These are phyloP conservation scores for Plectranthus barbatus DNA, from an alignment of 257 asterid genomes.

Conservation along the genomic window DNA sequence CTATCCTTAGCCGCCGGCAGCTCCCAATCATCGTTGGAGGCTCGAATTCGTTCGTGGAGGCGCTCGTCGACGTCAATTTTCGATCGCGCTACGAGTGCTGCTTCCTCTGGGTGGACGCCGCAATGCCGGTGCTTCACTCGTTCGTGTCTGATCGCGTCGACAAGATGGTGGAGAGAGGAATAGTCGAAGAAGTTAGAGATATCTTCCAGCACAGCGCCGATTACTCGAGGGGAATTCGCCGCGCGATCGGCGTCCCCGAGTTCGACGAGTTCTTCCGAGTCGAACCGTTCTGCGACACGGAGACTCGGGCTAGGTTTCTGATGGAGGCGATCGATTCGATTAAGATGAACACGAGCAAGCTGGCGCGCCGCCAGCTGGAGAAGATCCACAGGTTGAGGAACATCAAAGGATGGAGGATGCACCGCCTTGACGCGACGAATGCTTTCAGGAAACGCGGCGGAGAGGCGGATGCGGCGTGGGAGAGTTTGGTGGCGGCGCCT, in stretches of 20 bases:
- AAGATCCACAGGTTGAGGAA: constrained; percentile 51
- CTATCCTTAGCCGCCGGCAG: constrained; percentile 23
- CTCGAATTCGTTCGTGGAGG: constrained; percentile 44
- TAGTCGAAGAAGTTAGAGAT: constrained; percentile 52
- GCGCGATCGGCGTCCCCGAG: constrained; percentile 90
- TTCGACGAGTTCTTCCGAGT: constrained; percentile 43
- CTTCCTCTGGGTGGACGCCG: no score
- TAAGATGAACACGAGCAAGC: constrained; percentile 47
- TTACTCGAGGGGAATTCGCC: constrained; percentile 59
- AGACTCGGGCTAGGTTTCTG: constrained; percentile 29
- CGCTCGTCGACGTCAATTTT: constrained; percentile 32
- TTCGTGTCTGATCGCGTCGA: constrained; percentile 66
- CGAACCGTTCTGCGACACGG: constrained; percentile 28
- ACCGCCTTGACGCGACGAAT: constrained; percentile 76
- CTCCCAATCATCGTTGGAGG: constrained; percentile 59
- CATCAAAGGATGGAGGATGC: constrained; percentile 57
- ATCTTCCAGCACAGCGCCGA: constrained; percentile 40
- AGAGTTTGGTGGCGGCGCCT: constrained; percentile 47
- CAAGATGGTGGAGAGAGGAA: constrained; percentile 63
- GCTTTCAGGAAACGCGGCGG: constrained; percentile 41
- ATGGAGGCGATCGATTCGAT: constrained; percentile 51
- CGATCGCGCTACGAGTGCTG: constrained; percentile 50
- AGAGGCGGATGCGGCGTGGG: constrained; percentile 61
- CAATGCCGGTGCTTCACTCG: constrained; percentile 50
- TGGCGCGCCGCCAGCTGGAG: constrained; percentile 49